Evolutionary conservation across 2,329 filamentous ascomycete genomes (phyloP).

Genomic region (Fusarium luffae): DNA sequence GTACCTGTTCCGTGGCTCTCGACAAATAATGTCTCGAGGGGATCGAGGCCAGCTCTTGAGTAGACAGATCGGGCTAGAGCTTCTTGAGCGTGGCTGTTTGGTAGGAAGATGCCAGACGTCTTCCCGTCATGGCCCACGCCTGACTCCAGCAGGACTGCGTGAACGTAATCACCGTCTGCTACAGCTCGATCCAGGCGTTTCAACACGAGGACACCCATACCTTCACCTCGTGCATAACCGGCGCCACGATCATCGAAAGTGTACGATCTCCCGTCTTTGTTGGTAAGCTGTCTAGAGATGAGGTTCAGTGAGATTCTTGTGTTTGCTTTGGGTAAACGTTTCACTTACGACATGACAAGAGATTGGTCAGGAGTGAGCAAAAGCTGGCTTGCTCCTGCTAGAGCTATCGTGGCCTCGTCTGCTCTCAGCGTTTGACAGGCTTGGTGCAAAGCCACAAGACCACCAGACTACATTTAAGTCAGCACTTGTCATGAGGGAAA

Average conservation of each 20-base stretch:
- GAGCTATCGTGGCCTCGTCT: background rate
- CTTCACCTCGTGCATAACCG: conserved; percentile 28
- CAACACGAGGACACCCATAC: conserved; percentile 28
- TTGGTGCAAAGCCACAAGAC: background rate
- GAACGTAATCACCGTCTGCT: conserved; percentile 31
- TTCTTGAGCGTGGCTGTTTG: conserved; percentile 1
- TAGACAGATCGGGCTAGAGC: conserved; percentile 1
- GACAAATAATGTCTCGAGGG: background rate
- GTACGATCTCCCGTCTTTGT: conserved; percentile 9
- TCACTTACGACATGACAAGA: background rate
- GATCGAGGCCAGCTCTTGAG: background rate
- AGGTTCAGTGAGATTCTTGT: too few relatives aligned
- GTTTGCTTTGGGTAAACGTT: too few relatives aligned
- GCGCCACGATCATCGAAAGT: conserved; percentile 20
- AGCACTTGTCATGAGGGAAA: too few relatives aligned
- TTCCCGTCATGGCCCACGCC: conserved; percentile 33
- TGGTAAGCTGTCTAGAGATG: conserved; percentile 2
- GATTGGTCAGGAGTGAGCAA: conserved; percentile 1
- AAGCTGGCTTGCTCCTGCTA: background rate
- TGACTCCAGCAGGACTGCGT: conserved; percentile 24
- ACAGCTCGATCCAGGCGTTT: conserved; percentile 30
- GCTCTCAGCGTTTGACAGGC: conserved; percentile 3
- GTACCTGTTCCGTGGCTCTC: conserved; percentile 25
- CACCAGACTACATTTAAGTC: background rate
- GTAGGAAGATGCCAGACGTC: conserved; percentile 17